Conservation (phyloP, 2,329 filamentous ascomycete species). For the Colletotrichum orchidophilum region DNA sequence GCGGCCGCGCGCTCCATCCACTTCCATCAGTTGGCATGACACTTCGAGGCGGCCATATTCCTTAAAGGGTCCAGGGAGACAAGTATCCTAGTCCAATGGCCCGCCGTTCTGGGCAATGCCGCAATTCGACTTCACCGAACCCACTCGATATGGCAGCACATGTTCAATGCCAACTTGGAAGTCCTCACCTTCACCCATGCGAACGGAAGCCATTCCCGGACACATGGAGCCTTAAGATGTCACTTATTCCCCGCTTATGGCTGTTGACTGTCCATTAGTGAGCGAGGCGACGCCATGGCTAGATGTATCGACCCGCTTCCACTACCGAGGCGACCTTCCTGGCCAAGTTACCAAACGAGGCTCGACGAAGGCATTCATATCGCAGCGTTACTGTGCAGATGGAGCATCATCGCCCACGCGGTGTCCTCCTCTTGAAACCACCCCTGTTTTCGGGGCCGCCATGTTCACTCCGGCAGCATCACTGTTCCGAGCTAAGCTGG, state of each 20-base stretch:
- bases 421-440: neutral
- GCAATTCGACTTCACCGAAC: slow-evolving; percentile 17
- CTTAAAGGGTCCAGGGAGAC: slow-evolving; percentile 13
- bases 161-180: slow-evolving; percentile 13
- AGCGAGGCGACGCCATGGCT: neutral
- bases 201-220: slow-evolving; percentile 12
- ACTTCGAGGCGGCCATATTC: slow-evolving; percentile 6
- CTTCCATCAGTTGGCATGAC: slow-evolving; percentile 2
- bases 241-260: slow-evolving; percentile 16
- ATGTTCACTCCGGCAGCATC: slow-evolving; percentile 9
- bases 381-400: slow-evolving; percentile 1
- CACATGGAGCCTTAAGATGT: neutral
- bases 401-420: slow-evolving; percentile 6
- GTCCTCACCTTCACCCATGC: neutral
- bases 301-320: slow-evolving; percentile 6
- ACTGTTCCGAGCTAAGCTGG: slow-evolving; percentile 20
- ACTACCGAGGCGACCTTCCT: slow-evolving; percentile 21
- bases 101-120: slow-evolving; percentile 19
- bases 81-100: slow-evolving; percentile 12
- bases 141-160: slow-evolving; percentile 21
- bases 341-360: neutral
- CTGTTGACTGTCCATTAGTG: slow-evolving; percentile 4
- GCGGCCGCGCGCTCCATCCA: slow-evolving; percentile 14
- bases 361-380: neutral
- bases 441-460: neutral